phyloP scores from a whole-genome alignment of 2,329 filamentous ascomycete genomes.

The Colletotrichum musicola region DNA sequence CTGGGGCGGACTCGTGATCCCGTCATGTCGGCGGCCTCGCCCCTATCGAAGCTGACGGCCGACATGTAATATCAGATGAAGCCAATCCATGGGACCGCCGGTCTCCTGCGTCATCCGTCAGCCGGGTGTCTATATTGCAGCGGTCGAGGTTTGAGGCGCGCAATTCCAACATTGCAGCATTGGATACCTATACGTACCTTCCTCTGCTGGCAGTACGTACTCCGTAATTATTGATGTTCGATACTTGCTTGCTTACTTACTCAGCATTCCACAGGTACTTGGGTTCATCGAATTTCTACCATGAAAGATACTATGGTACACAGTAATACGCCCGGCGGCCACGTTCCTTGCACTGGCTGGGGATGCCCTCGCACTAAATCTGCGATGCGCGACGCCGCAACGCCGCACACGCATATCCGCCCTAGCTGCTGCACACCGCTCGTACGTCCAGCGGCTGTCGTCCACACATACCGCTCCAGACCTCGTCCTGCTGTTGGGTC shows the following conservation, averaged over 20 bases:
- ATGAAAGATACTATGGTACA: too few relatives aligned
- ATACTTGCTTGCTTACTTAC: too few relatives aligned
- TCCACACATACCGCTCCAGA: slow-evolving; percentile 28
- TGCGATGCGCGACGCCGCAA: slow-evolving; percentile 30
- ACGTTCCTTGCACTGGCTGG: slow-evolving; percentile 38
- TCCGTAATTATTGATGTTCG: too few relatives aligned
- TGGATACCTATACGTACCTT: too few relatives aligned
- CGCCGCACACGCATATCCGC: slow-evolving; percentile 39
- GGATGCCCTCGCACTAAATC: slow-evolving; percentile 38
- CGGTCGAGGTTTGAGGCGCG: too few relatives aligned
- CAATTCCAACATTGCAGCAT: too few relatives aligned
- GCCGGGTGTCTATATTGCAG: too few relatives aligned
- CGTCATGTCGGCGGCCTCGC: neutral
- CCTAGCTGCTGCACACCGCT: slow-evolving; percentile 39
- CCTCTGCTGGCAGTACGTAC: too few relatives aligned
- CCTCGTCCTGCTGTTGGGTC: slow-evolving; percentile 27
- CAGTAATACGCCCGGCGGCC: slow-evolving; percentile 14
- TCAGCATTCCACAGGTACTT: neutral
- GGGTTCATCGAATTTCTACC: slow-evolving; percentile 33
- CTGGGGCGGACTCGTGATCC: slow-evolving; percentile 28
- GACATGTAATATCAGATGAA: too few relatives aligned
- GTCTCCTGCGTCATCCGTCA: slow-evolving; percentile 6
- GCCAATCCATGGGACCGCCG: neutral
- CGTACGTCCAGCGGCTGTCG: slow-evolving; percentile 13
- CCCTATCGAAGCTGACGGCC: slow-evolving; percentile 13